Evolutionary conservation across 257 asterid species (phyloP).

Genomic region (Solanum habrochaites): DNA sequence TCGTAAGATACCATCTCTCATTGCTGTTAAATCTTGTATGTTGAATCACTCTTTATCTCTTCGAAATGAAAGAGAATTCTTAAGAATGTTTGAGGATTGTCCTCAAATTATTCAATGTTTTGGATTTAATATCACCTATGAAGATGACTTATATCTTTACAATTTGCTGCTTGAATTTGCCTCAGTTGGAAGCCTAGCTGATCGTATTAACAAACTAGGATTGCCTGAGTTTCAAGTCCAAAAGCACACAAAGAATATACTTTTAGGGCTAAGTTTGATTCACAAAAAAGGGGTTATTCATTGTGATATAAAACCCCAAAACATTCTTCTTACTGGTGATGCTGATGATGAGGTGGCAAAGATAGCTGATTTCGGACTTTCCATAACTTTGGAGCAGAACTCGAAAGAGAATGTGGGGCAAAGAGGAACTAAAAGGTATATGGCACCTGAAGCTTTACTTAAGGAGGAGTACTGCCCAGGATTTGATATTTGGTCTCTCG

Average conservation of each 20-base stretch:
- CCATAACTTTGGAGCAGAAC: background rate
- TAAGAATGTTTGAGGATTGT: background rate
- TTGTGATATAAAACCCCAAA: background rate
- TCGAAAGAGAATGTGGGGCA: background rate
- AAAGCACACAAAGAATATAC: background rate
- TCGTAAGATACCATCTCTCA: background rate
- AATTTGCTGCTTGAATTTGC: background rate
- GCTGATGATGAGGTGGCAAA: background rate
- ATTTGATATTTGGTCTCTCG: slow-evolving; percentile 4
- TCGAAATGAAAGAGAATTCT: background rate
- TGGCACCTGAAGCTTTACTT: slow-evolving; percentile 2
- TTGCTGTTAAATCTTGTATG: background rate
- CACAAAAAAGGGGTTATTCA: background rate
- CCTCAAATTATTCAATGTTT: background rate
- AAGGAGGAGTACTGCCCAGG: background rate
- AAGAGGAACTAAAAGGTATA: background rate
- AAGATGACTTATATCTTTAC: background rate
- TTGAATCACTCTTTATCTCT: background rate
- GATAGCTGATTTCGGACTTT: background rate
- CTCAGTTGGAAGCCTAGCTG: background rate
- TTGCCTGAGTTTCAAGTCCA: background rate
- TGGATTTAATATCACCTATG: background rate
- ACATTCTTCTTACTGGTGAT: background rate
- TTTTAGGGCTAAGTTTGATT: background rate
- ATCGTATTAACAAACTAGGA: background rate